Base-by-base conservation (phyloP, 1,284 basidiomycete species). In the Microbotryum scabiosae region DNA sequence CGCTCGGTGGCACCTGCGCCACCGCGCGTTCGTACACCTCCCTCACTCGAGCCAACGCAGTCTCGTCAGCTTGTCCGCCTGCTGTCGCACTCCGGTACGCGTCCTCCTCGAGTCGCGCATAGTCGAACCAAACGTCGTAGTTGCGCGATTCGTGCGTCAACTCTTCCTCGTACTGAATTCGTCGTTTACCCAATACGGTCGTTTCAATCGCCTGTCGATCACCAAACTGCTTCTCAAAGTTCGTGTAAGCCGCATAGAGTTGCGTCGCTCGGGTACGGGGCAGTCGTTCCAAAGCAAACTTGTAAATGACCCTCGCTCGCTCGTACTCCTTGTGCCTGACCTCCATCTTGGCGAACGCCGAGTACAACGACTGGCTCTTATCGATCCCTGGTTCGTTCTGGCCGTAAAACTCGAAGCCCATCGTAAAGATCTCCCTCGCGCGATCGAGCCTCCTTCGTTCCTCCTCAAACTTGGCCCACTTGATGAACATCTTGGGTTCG, bases 91-190 rank as follows among this genome's bases (percentile, higher is more conserved):
- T 41, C 28, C 82, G 79, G 69, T 85, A 83, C 0, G 91, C 88
- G 47, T 86, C 88, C 75, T 98, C 96, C 74, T 98, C 94, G 23
- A 99, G 76, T 5, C 92, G 82, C 14, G 90, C 83, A 71, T 96
- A 96, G 72, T 97, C 96, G 74, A 97, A 97, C 96, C 96, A 99
- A 1, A 88, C 87, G 75, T 98, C 94, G 72, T 97, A 98, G 75
- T 97, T 96, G 44, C 85, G 84, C 1, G 87, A 84, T 67, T 96
- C 90, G 64, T 92, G 87, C 7, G 83, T 76, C 2, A 97, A 75
- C 75, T 97, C 92, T 69, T 96, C 92, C 74, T 97, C 94, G 74
- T 98, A 98, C 73, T 98, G 92, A 61, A 98, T 96, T 50, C 94
- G 82, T 26, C 96, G 84, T 76, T 97, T 98, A 52, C 93, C 93